A percentile compares a stretch with the other conserved stretches of the same genome.
Evolutionary conservation across 176 grass and related monocot genomes (phyloP).

Genomic region (Puccinellia tenuiflora): DNA sequence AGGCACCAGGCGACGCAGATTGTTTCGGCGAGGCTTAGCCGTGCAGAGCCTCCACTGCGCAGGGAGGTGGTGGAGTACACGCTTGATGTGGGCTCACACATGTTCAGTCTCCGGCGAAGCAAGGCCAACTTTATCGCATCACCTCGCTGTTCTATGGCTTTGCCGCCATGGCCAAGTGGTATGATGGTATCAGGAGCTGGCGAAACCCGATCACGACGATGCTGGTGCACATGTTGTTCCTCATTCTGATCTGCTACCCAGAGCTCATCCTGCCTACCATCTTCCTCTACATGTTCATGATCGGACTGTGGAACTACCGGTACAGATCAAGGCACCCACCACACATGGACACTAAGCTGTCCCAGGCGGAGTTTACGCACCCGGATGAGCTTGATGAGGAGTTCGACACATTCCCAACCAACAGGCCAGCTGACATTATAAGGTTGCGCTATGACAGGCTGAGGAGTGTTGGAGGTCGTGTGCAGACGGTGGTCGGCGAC

Average conservation of each 20-base stretch:
- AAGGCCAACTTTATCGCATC: slow-evolving; percentile 93
- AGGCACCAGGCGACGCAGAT: slow-evolving; percentile 78
- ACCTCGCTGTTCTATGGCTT: slow-evolving; percentile 62
- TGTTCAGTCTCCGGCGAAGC: slow-evolving; percentile 90
- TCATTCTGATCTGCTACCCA: slow-evolving; percentile 86
- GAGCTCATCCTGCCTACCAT: slow-evolving; percentile 93
- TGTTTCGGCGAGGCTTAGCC: slow-evolving; percentile 62
- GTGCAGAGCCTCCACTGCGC: slow-evolving; percentile 72
- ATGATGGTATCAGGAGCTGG: slow-evolving; percentile 75
- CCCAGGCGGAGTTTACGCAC: slow-evolving; percentile 62
- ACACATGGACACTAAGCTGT: slow-evolving; percentile 90
- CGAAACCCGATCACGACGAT: slow-evolving; percentile 78
- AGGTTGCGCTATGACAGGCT: slow-evolving; percentile 85
- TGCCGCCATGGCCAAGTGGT: slow-evolving; percentile 53
- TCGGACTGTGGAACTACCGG: slow-evolving; percentile 84
- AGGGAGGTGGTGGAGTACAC: slow-evolving; percentile 90
- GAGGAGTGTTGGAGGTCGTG: slow-evolving; percentile 68
- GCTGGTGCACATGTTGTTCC: slow-evolving; percentile 76
- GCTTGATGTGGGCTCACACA: slow-evolving; percentile 91
- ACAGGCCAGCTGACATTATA: slow-evolving; percentile 48
- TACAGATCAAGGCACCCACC: slow-evolving; percentile 72
- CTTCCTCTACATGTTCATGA: slow-evolving; percentile 93
- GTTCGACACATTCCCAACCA: slow-evolving; percentile 78
- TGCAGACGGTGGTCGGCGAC: slow-evolving; percentile 84
- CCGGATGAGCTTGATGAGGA: slow-evolving; percentile 96